Evolutionary conservation across 1,139 yeast genomes (phyloP), one percentile per base, ranked within the genome.

Genomic region (Hanseniaspora sp.): DNA sequence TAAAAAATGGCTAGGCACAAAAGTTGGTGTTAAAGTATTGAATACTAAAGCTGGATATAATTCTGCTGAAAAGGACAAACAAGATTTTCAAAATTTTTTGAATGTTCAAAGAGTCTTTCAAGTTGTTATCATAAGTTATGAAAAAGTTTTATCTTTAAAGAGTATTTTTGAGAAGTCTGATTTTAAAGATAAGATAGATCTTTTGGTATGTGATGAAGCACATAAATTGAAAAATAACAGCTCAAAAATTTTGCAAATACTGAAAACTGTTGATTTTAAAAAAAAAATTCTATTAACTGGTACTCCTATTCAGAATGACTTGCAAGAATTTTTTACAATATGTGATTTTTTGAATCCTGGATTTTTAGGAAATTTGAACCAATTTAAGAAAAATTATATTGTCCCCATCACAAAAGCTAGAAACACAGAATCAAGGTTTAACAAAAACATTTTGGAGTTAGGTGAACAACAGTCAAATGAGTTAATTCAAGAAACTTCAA

Each of bases 121-220:
- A 62, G 87, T 92, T 0, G 68, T 92, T 64, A 78, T 92, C 11
- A 76, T 90, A 60, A 95, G 96, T 9, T 92, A 92, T 65, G 99
- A 94, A 63, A 85, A 86, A 62, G 53, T 67, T 13, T 57, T 67
- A 17, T 63, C 61, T 41, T 61, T 67, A 2, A 47, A 46, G 23
- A 41, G 38, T 7, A 72, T 86, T 41, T 68, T 83, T 30, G 72
- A 77, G 4, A 71, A 82, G 61, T 71, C 74, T n/a, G 49, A 42
- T 12, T 44, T 54, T 28, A 57, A 63, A 12, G 74, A 75, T 6
- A 86, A 80, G 55, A 57, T 66, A 5, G 97, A 88, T 63, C 62
- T 92, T 28, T 69, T 94, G 41, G 78, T 94, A 0, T 92, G 98
- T 67, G 99, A 94, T 66, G 99, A 94, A 65, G 98, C 96, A 2